A percentile compares a stretch with the other conserved stretches of the same genome.
Evolutionary conservation across 139 green algal species (phyloP).

Genomic region (Coelastrella sp.): DNA sequence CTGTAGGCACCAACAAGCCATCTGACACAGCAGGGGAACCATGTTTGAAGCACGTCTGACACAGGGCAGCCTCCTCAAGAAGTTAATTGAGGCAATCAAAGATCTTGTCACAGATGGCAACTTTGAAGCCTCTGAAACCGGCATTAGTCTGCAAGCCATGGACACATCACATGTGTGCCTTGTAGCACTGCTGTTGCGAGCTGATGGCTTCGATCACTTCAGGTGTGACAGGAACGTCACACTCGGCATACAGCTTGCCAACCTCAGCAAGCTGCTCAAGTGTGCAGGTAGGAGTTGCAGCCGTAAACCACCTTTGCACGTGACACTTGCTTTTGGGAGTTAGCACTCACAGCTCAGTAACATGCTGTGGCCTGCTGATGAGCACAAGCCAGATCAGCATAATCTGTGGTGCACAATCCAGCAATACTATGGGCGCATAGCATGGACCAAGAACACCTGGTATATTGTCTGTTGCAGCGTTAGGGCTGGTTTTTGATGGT

Average conservation of each 20-base stretch:
- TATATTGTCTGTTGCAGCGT: too few relatives aligned
- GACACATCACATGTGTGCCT: slow-evolving; percentile 97
- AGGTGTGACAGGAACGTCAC: slow-evolving; percentile 91
- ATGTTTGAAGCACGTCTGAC: slow-evolving; percentile 87
- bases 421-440: too few relatives aligned
- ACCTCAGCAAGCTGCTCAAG: slow-evolving; percentile 98
- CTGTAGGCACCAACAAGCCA: not conserved
- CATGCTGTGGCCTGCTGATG: too few relatives aligned
- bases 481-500: too few relatives aligned
- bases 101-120: slow-evolving; percentile 98
- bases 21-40: not conserved
- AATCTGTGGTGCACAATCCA: too few relatives aligned
- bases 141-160: slow-evolving; percentile 94
- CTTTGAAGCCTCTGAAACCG: slow-evolving; percentile 86
- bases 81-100: slow-evolving; percentile 97
- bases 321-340: too few relatives aligned
- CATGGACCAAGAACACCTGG: too few relatives aligned
- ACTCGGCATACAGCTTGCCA: slow-evolving; percentile 95
- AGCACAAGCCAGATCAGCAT: too few relatives aligned
- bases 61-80: slow-evolving; percentile 84
- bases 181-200: slow-evolving; percentile 84
- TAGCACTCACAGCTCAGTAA: too few relatives aligned
- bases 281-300: slow-evolving; percentile 88
- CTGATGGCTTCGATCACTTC: slow-evolving; percentile 98
- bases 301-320: too few relatives aligned